Evolutionary conservation across 805 yeast genomes (phyloP).

Genomic region (Metschnikowia proteae): DNA sequence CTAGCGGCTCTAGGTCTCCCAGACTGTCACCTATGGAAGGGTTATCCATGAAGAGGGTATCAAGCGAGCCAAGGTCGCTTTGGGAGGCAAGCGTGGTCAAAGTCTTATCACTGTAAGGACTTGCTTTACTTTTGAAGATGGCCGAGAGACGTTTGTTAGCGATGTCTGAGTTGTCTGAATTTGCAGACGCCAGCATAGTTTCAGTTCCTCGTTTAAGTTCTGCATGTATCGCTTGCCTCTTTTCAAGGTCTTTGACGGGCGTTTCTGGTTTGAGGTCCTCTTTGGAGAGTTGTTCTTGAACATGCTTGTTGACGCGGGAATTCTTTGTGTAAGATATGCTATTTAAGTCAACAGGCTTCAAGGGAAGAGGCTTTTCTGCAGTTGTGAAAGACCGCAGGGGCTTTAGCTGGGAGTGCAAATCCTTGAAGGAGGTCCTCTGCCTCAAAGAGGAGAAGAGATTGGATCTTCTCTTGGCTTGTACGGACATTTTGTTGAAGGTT

Average conservation of each 20-base stretch:
- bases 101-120: conserved; percentile 14
- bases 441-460: conserved; percentile 10
- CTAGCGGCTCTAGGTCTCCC: neutral
- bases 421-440: conserved; percentile 11
- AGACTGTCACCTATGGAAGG: conserved; percentile 3
- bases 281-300: neutral
- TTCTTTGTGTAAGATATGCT: neutral
- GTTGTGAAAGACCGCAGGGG: neutral
- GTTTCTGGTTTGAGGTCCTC: neutral
- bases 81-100: conserved; percentile 10
- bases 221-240: neutral
- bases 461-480: conserved; percentile 8
- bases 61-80: conserved; percentile 10
- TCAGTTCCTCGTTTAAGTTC: neutral
- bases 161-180: neutral
- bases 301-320: neutral
- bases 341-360: conserved; percentile 1
- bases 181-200: neutral
- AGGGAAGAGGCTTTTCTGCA: conserved; percentile 2
- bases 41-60: conserved; percentile 8
- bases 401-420: conserved; percentile 6
- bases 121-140: conserved; percentile 6
- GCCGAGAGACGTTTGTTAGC: conserved; percentile 5
- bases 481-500: neutral
- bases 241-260: neutral